Evolutionary conservation across 345 rosid species (phyloP), one percentile per base, ranked within the genome.

Genomic region (Populus pruinosa): DNA sequence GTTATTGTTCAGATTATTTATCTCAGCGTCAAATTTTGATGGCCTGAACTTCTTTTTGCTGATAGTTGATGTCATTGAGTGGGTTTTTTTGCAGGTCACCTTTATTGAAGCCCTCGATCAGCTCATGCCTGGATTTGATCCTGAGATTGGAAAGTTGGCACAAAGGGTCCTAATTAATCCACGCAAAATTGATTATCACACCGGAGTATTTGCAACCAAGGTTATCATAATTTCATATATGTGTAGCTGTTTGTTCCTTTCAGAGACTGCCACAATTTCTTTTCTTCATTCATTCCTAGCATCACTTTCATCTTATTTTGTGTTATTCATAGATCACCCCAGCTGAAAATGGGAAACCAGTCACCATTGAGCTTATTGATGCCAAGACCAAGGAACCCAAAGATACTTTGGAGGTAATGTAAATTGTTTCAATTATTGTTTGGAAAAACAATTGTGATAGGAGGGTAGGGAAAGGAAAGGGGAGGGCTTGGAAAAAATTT

Each of bases 61-160:
- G 72, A 69, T 70, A 72, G 76, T 50, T 50, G 36, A 71, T 71
- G 7, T 74, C 53, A 69, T 81, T 29, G 56, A 74, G 41, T 73
- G 61, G 27, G 17, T 49, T 70, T 69, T 21, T 77, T 1, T 82
- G 80, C 90, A 96, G 99, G 99, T 94, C 70, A 96, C 99, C 55
- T 96, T 96, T 77, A 72, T 96, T 79, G 99, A 96, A 89, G 99
- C 98, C 50, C 80, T 96, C 74, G 98, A 96, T 86, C 98, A 93
- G 87, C 91, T 96, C 43, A 96, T 96, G 99, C 99, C 99, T 77
- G 98, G 99, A 82, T 96, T 96, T 91, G 99, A 96, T 85, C 99
- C 99, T 69, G 99, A 96, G 86, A 96, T 93, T 76, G 88, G 98
- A 63, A 96, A 96, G 85, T 80, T 96, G 81, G 99, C 99, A 67